Evolutionary conservation across 106 monocot genomes (phyloP).

Genomic region (Dioscorea zingiberensis): DNA sequence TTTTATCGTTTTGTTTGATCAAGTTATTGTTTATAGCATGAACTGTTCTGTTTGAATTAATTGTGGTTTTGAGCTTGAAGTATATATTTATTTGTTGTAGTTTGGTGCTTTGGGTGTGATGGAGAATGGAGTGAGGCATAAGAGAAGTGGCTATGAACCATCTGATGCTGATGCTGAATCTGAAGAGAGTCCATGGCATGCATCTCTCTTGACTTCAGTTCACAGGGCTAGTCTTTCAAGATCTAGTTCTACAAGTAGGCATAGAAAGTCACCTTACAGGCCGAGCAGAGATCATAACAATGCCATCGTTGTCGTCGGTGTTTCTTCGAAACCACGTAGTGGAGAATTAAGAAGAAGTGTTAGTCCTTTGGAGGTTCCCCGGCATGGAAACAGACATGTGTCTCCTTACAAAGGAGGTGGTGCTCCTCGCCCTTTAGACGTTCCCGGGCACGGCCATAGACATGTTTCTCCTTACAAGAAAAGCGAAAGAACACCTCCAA

Average conservation of each 20-base stretch:
- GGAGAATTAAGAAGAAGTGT: slow-evolving; percentile 2
- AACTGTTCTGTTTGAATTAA: no score
- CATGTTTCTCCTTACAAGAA: background rate
- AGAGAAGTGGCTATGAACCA: slow-evolving; percentile 34
- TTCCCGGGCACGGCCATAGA: background rate
- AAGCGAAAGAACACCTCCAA: slow-evolving; percentile 20
- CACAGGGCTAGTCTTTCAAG: background rate
- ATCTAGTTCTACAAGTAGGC: slow-evolving; percentile 7
- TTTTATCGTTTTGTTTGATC: no score
- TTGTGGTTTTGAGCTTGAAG: no score
- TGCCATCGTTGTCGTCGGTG: slow-evolving; percentile 7
- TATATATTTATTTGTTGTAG: no score
- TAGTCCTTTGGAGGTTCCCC: slow-evolving; percentile 4
- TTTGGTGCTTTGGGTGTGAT: no score
- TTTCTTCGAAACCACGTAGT: background rate
- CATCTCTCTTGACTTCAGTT: slow-evolving; percentile 8
- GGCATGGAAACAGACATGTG: background rate
- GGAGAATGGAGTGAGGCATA: background rate
- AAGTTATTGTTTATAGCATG: no score
- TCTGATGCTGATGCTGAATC: slow-evolving; percentile 42
- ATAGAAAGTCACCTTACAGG: slow-evolving; percentile 23
- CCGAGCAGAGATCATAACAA: background rate
- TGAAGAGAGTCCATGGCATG: slow-evolving; percentile 36
- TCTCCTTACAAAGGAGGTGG: slow-evolving; percentile 15
- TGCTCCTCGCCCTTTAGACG: slow-evolving; percentile 11